Conservation (phyloP, 345 rosid species). For the Eucalyptus marginata region DNA sequence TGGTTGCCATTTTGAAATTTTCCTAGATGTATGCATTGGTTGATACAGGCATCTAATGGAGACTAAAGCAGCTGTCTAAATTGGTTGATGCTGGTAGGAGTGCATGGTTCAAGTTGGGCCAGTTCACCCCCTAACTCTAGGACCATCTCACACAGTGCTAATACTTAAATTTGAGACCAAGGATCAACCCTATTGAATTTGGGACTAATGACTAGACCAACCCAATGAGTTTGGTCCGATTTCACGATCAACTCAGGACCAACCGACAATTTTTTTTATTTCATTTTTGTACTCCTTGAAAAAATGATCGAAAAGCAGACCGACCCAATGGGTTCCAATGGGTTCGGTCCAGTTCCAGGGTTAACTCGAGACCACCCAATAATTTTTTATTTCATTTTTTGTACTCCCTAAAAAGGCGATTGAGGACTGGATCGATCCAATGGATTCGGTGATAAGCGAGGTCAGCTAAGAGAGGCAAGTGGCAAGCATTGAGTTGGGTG, state of each 20-base stretch:
- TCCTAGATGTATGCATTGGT: background rate
- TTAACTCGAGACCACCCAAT: rapidly evolving
- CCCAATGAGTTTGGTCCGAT: rapidly evolving
- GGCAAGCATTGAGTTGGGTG: no score
- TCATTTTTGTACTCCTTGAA: no score
- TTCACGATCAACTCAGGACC: rapidly evolving
- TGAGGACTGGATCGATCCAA: rapidly evolving
- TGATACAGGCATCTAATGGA: background rate
- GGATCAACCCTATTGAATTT: rapidly evolving
- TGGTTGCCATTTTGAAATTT: background rate
- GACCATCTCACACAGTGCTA: rapidly evolving
- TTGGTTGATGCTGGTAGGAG: background rate
- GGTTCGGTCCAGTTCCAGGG: rapidly evolving
- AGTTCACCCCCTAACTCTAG: rapidly evolving
- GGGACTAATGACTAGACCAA: rapidly evolving
- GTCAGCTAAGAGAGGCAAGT: rapidly evolving
- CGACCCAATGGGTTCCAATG: rapidly evolving
- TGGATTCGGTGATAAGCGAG: rapidly evolving
- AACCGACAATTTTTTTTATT: no score
- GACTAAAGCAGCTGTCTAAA: background rate
- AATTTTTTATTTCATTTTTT: no score
- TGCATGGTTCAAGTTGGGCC: no score
- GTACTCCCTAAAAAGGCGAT: rapidly evolving
- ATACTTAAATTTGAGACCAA: rapidly evolving
- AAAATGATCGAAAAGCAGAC: rapidly evolving